Percentiles rank a stretch among this genome's conserved stretches.
Evolutionary conservation across 495 filamentous ascomycete species (phyloP).

Genomic region (Tuber umbilicatum): DNA sequence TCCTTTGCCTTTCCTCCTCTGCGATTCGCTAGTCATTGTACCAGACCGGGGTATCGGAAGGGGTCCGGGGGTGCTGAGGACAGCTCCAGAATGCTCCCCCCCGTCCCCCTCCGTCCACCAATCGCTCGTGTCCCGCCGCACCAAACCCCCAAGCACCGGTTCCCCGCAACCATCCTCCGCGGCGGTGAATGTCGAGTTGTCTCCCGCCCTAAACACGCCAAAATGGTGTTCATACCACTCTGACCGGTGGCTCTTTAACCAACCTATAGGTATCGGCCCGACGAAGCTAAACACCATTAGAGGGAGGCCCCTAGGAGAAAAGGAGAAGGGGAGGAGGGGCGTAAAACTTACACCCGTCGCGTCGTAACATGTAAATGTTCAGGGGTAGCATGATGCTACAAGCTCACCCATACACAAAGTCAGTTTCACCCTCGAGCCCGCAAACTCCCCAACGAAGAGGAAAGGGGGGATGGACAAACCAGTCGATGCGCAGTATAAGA

Average conservation of each 20-base stretch:
- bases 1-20: slow-evolving; percentile 24
- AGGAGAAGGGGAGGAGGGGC: not conserved
- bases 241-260: slow-evolving; percentile 38
- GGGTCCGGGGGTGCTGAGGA: slow-evolving; percentile 19
- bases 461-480: slow-evolving; percentile 11
- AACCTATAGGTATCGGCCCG: slow-evolving; percentile 38
- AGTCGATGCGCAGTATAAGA: slow-evolving; percentile 40
- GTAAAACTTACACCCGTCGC: slow-evolving; percentile 33
- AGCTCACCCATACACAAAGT: not conserved
- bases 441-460: not conserved
- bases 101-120: slow-evolving; percentile 9
- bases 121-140: slow-evolving; percentile 1
- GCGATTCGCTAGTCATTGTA: not conserved
- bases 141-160: slow-evolving; percentile 12
- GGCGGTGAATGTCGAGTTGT: slow-evolving; percentile 23
- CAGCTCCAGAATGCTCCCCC: slow-evolving; percentile 6
- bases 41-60: slow-evolving; percentile 26
- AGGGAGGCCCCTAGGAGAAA: not conserved
- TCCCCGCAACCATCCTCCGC: slow-evolving; percentile 24
- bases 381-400: slow-evolving; percentile 39
- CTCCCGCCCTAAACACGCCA: slow-evolving; percentile 30
- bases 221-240: slow-evolving; percentile 41
- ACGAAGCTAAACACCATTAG: slow-evolving; percentile 32
- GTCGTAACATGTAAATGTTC: slow-evolving; percentile 39
- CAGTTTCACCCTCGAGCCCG: not conserved